Evolutionary conservation across 805 yeast genomes (phyloP), one percentile per base, ranked within the genome.

Genomic region (Cyberlindnera mississippiensis): DNA sequence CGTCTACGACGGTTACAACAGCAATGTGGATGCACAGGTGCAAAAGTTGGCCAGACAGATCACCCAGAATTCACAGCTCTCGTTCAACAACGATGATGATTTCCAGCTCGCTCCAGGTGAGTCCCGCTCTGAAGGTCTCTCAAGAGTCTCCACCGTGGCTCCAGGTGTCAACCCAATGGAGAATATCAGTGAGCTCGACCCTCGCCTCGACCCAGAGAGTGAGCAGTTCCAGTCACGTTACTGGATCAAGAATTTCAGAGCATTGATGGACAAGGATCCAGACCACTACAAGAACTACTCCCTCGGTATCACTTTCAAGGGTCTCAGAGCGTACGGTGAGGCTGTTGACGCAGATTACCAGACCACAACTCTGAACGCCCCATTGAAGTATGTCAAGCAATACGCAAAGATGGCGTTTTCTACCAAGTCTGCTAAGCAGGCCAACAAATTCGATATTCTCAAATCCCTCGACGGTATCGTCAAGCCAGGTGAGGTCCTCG

Each of bases 311-410:
- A 66, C 78, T 2, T 85, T 76, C 67, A 68, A 74, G 45, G 62
- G 80, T 52, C 64, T 84, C 49, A 62, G 79, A 42, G 85, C 85
- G 4, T 75, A 67, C 42, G 91, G 91, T 49, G 63, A 65, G 29
- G 76, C 80, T 16, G 60, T 71, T 4, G 80, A 73, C 53, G 71
- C 83, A 4, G 87, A 80, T 57, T 84, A 80, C 61, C 89, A 82
- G 57, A 63, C 78, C 10, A 82, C 82, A 3, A 75, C 78, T 4
- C 53, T 71, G 14, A 82, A 80, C 52, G 47, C 61, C 4, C 63
- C 66, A 1, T 45, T 46, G 4, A 64, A 64, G 40, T 41, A 49
- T 5, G 33, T 49, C 6, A 42, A 50, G 13, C 29, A 41, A 19
- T 30, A 49, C 18, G 47, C 46, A 4, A 52, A 55, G 33, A 37